A percentile compares a stretch with the other conserved stretches of the same genome.
phyloP scores from a whole-genome alignment of 2,329 filamentous ascomycete genomes.

The Penicillium hesseltinei region DNA sequence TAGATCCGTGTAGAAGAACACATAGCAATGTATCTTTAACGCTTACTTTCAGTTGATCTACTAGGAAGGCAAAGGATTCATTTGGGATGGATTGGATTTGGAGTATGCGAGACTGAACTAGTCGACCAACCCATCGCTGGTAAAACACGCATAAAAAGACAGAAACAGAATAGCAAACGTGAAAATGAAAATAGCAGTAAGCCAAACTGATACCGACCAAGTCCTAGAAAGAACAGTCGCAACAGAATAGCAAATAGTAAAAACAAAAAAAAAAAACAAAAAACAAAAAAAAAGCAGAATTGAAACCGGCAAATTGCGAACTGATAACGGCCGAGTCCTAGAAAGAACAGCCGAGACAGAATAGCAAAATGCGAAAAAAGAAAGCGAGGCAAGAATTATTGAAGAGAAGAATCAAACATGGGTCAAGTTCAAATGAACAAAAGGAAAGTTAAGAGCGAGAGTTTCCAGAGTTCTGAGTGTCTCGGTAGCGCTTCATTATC shows the following conservation, averaged over 20 bases:
- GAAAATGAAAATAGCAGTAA: neutral
- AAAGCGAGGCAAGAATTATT: neutral
- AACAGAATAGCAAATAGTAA: neutral
- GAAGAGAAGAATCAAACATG: neutral
- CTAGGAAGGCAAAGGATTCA: neutral
- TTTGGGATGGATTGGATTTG: neutral
- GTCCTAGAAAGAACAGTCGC: neutral
- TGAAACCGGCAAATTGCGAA: neutral
- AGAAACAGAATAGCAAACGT: neutral
- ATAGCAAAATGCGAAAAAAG: neutral
- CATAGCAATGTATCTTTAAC: neutral
- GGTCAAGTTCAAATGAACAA: neutral
- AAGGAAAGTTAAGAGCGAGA: neutral
- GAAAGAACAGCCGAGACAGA: neutral
- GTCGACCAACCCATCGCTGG: neutral
- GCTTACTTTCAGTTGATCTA: neutral
- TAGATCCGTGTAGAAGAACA: neutral
- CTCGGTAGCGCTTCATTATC: neutral
- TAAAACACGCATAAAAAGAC: neutral
- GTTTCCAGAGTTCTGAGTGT: neutral
- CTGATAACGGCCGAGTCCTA: neutral
- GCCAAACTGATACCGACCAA: neutral
- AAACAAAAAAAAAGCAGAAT: neutral
- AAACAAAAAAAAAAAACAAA: neutral
- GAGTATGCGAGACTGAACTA: neutral